Evolutionary conservation across 345 rosid genomes (phyloP), one percentile per base, ranked within the genome.

Genomic region (Hypericum perforatum): DNA sequence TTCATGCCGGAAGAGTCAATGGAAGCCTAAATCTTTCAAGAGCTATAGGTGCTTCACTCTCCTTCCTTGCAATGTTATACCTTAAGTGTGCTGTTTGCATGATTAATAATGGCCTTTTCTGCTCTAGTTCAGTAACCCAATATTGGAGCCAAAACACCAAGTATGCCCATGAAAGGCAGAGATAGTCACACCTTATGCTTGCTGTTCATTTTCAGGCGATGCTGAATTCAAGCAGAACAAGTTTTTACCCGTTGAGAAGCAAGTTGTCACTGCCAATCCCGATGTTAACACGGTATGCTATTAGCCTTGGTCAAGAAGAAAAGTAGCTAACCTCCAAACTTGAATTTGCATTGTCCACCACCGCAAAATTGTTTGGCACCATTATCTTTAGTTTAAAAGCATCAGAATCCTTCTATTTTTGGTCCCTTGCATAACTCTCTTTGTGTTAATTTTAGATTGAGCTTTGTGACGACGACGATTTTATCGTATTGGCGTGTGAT

Each of bases 21-120:
- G 97, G 97, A 65, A 82, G 95, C 70, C 78, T 92, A 71, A 92
- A 92, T 77, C 97, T 92, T 58, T 76, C 99, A 44, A 82, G 99
- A 67, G 99, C 99, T 46, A 92, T 92, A 58, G 99, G 99, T 92
- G 70, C 45, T 46, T 39, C 5, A 12, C 10, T 11, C 2, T 53
- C 0, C 9, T 16, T 37, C 10, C 11, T 53, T 22, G n/a, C 2
- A 13, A 14, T 10, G 29, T 9, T 16, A 15, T 32, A 38, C 48
- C 7, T 38, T 9, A 54, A 40, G 41, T 45, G 11, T 9, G 14
- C 43, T 38, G 1, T 32, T 7, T 39, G 42, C 11, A 11, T 36
- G 39, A 6, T 12, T 52, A 32, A 32, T 11, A 10, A 5, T 51
- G 32, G 32, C 32, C 4, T 22, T 22, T 22, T 22, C 32, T 22